Base-by-base conservation (phyloP, 164 flowering plant genomes). In the Kingdonia uniflora region DNA sequence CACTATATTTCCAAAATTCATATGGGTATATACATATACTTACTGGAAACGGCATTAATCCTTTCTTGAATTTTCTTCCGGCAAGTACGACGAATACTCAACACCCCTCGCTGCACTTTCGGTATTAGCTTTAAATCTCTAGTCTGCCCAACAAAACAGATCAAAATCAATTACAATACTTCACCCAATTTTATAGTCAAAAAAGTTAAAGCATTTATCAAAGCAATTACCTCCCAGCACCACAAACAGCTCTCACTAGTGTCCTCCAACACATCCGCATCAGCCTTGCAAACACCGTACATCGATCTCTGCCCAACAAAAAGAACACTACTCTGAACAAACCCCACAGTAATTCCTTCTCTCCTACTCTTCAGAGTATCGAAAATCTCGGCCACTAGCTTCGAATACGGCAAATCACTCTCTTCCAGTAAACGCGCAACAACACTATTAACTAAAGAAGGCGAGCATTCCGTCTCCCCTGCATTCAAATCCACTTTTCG, bases 191-290 rank as follows among this genome's bases (percentile, higher is more conserved):
- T n/a, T 29, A 29, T 29, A 29, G n/a, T 29, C 35, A 29, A 29
- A 29, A 29, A 29, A 29, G 35, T 3, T 29, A 29, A 4, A 29
- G 8, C 8, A 29, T 3, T 3, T 29, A 29, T 3, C 35, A 29
- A 29, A 29, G 35, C 4, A 3, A 42, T 39, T 39, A 92, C 99
- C 99, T 92, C 99, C 99, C 99, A 92, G 46, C 91, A 92, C 96
- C 96, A 88, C 16, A 86, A 82, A 56, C 84, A 80, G 6, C 76
- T 61, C 20, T 58, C 75, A 0, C 76, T 41, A 14, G 74, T 75
- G 63, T 92, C 99, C 65, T 92, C 95, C 75, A 92, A 65, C 42
- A 86, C 74, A 79, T 88, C 87, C 14, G 86, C 89, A 66, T 92
- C 86, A 1, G 69, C 71, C 57, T 77, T 69, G 3, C 71, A 62